A percentile compares a stretch with the other conserved stretches of the same genome.
Conservation (phyloP, 1,284 basidiomycete genomes). For the Trichosporon coremiiforme region DNA sequence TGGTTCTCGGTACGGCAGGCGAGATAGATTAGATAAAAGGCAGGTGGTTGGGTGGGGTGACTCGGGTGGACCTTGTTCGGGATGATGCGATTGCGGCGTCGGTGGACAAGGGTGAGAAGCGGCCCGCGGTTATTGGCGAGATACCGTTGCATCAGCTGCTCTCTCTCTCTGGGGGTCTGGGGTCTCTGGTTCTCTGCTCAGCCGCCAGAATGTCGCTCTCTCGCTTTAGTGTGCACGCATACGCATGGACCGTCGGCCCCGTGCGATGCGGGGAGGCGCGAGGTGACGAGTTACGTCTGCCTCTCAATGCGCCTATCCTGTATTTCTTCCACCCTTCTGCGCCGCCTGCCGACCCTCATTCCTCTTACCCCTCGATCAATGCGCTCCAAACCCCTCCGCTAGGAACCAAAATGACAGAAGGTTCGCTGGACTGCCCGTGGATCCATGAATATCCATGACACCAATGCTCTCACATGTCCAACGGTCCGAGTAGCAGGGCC, state of each 20-base stretch:
- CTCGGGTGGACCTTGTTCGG: slow-evolving; percentile 19
- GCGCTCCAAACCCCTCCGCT: slow-evolving; percentile 9
- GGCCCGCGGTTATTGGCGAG: slow-evolving; percentile 11
- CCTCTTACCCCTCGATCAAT: slow-evolving; percentile 2
- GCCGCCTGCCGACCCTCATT: neutral
- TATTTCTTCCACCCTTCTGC: neutral
- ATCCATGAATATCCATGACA: neutral
- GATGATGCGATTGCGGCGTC: slow-evolving; percentile 18
- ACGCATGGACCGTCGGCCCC: slow-evolving; percentile 8
- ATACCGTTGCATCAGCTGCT: neutral
- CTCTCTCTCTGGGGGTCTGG: neutral
- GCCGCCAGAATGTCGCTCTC: neutral
- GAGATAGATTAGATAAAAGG: slow-evolving; percentile 20
- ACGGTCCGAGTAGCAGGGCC: neutral
- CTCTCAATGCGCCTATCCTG: slow-evolving; percentile 8
- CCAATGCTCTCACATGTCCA: neutral
- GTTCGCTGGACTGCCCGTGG: slow-evolving; percentile 1
- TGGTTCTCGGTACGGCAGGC: slow-evolving; percentile 14
- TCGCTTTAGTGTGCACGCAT: neutral
- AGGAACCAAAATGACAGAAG: slow-evolving; percentile 12
- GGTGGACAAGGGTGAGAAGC: slow-evolving; percentile 15
- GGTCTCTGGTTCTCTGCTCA: neutral
- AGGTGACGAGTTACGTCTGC: slow-evolving; percentile 13
- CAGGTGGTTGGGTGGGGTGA: slow-evolving; percentile 19
- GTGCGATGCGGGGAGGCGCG: slow-evolving; percentile 6